phyloP scores from a whole-genome alignment of 179 eudicot species.

The Amaranthus tricolor region DNA sequence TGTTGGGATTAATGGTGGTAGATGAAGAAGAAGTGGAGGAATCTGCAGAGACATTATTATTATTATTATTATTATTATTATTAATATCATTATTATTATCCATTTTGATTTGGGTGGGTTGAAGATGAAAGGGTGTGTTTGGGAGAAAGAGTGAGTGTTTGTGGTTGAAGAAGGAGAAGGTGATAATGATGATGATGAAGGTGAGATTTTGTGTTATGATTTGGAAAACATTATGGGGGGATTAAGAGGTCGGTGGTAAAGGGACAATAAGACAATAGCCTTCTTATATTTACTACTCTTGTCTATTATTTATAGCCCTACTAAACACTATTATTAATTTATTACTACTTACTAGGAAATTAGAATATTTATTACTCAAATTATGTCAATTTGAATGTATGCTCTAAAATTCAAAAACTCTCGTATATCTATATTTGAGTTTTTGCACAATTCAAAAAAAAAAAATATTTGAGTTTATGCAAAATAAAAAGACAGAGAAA shows the following conservation, averaged over 20 bases:
- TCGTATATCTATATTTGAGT: too few species aligned
- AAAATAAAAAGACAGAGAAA: too few species aligned
- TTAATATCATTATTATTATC: not conserved
- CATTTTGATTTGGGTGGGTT: not conserved
- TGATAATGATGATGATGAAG: not conserved
- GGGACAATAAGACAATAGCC: not conserved
- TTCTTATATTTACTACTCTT: not conserved
- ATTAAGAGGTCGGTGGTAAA: slow-evolving; percentile 17
- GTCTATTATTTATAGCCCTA: not conserved
- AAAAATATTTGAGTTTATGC: too few species aligned
- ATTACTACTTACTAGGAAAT: too few species aligned
- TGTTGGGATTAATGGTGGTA: not conserved
- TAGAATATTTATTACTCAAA: too few species aligned
- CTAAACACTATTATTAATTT: too few species aligned
- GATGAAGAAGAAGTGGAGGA: slow-evolving; percentile 19
- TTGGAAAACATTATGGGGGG: not conserved
- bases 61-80: not conserved
- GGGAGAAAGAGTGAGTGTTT: too few species aligned
- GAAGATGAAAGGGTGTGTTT: not conserved
- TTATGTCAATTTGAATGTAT: too few species aligned
- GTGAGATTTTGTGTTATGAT: not conserved
- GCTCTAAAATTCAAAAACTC: too few species aligned
- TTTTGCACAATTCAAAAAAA: too few species aligned
- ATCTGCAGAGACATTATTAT: slow-evolving; percentile 30
- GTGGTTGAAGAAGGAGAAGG: not conserved